Conservation (phyloP, 176 grass and related monocot species). For the Oropetium thomaeum region DNA sequence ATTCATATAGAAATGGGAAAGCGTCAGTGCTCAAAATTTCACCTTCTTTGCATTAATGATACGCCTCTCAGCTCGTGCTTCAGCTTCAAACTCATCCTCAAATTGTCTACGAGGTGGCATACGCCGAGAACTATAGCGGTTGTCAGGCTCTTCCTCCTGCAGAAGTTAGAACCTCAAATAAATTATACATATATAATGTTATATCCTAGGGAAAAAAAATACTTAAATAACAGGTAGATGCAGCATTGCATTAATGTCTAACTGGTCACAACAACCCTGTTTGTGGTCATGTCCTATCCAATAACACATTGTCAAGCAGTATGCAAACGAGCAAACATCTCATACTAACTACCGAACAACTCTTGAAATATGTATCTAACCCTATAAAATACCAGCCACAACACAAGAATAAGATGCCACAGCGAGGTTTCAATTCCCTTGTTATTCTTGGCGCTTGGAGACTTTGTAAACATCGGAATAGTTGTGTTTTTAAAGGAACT, state of each 20-base stretch:
- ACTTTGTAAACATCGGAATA: no score
- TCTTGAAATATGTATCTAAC: not conserved
- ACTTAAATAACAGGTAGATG: not conserved
- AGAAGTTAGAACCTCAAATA: conserved; percentile 17
- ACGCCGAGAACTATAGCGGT: conserved; percentile 65
- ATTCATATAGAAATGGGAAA: conserved; percentile 7
- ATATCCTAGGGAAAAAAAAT: not conserved
- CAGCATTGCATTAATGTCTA: not conserved
- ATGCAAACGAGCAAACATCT: conserved; percentile 3
- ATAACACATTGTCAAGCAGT: not conserved
- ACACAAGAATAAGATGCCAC: no score
- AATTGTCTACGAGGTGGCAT: conserved; percentile 54
- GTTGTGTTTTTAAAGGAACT: no score
- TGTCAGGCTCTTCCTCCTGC: conserved; percentile 83
- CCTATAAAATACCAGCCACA: not conserved
- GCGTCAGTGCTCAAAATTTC: not conserved
- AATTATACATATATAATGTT: not conserved
- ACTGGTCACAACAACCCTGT: not conserved
- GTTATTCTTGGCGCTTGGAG: no score
- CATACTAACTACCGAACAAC: not conserved
- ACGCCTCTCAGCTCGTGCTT: conserved; percentile 63
- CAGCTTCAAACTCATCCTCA: conserved; percentile 78
- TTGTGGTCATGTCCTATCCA: not conserved
- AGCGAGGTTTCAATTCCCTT: no score
- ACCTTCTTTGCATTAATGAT: conserved; percentile 74